Percentiles rank a stretch among this genome's conserved stretches.
Evolutionary conservation across 2,329 filamentous ascomycete species (phyloP).

Genomic region (Fusarium xyrophilum): DNA sequence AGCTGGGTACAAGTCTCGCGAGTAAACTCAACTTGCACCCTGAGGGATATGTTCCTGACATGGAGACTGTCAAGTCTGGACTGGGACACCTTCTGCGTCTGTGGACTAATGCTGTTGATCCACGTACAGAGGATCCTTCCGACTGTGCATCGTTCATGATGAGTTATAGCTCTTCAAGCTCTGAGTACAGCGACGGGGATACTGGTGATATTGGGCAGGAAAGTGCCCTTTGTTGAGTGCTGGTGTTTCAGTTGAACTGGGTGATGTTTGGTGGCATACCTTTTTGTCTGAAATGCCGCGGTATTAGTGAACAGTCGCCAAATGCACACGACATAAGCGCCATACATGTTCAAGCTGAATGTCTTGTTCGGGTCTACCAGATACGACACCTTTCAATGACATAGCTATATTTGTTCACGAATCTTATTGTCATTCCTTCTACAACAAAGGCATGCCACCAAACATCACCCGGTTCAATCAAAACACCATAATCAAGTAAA

Average conservation of each 20-base stretch:
- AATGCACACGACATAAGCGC: not conserved
- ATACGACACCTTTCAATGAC: fast-evolving
- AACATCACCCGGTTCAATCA: not conserved
- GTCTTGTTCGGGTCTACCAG: fast-evolving
- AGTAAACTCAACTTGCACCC: not conserved
- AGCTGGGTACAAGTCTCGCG: not conserved
- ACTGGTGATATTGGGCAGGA: too few species aligned
- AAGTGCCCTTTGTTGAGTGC: not conserved
- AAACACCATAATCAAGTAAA: not conserved
- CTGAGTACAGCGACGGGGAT: not conserved
- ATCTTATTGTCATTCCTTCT: not conserved
- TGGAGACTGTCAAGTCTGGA: not conserved
- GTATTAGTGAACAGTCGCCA: not conserved
- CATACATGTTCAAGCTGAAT: not conserved
- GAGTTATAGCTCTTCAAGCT: not conserved
- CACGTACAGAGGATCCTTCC: not conserved
- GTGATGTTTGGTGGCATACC: too few species aligned
- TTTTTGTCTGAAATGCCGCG: not conserved
- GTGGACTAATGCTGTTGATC: conserved; percentile 10
- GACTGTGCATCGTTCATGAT: not conserved
- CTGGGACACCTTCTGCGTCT: not conserved
- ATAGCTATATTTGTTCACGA: fast-evolving
- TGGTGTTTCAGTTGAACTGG: too few species aligned
- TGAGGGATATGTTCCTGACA: not conserved
- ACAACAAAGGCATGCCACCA: not conserved